phyloP scores from a whole-genome alignment of 148 eudicot genomes.

The Camellia granthamiana region DNA sequence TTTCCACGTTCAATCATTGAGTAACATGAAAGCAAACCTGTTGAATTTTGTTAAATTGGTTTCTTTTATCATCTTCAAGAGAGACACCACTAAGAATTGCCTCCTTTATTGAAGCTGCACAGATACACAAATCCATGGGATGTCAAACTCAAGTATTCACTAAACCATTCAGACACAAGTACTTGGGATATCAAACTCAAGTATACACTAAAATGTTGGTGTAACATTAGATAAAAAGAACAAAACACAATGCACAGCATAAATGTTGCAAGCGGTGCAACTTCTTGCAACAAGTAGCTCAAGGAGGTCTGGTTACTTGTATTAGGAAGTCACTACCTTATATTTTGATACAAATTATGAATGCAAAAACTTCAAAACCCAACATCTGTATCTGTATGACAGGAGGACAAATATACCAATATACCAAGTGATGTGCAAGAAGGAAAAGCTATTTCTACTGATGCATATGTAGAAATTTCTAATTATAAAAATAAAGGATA shows the following conservation, averaged over 20 bases:
- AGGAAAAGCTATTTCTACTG: neutral
- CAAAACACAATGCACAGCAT: neutral
- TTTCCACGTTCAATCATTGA: neutral
- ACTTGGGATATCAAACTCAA: neutral
- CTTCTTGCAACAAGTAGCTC: neutral
- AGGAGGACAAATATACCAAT: neutral
- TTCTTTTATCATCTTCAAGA: constrained; percentile 87
- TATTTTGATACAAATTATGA: neutral
- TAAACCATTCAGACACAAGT: neutral
- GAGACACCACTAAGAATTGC: constrained; percentile 86
- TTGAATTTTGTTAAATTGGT: constrained; percentile 77
- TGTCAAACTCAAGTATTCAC: neutral
- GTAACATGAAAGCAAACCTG: constrained; percentile 52
- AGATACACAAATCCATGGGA: constrained; percentile 9
- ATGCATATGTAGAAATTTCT: neutral
- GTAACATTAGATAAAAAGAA: neutral
- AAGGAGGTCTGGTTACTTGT: neutral
- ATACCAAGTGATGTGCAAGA: neutral
- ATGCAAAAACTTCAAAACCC: neutral
- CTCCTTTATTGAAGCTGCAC: constrained; percentile 83
- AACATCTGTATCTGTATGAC: too few relatives aligned
- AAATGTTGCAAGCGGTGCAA: neutral
- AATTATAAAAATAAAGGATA: neutral
- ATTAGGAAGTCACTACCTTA: neutral
- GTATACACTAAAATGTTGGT: neutral